Percentiles rank a stretch among this genome's conserved stretches.
Conservation (phyloP, 2,329 filamentous ascomycete genomes). For the Fusarium sp. region DNA sequence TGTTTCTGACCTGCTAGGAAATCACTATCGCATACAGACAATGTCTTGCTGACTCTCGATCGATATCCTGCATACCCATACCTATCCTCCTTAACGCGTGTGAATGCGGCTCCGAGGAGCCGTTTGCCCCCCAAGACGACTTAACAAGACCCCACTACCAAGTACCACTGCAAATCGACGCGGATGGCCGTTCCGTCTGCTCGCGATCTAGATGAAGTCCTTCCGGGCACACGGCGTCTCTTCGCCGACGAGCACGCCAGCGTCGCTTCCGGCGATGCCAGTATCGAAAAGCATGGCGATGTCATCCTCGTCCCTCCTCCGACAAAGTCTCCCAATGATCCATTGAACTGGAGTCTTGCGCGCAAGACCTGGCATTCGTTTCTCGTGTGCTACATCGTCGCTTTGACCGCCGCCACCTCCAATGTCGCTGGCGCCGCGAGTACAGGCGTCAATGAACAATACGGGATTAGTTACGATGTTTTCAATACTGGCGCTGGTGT, state of each 20-base stretch:
- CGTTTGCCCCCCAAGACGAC: slow-evolving; percentile 22
- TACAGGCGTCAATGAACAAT: slow-evolving; percentile 58
- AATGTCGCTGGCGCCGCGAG: slow-evolving; percentile 64
- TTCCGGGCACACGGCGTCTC: slow-evolving; percentile 45
- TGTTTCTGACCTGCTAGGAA: background rate
- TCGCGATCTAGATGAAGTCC: slow-evolving; percentile 37
- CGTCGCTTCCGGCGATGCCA: slow-evolving; percentile 32
- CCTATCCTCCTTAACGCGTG: slow-evolving; percentile 33
- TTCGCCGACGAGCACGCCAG: slow-evolving; percentile 43
- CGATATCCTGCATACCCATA: slow-evolving; percentile 22
- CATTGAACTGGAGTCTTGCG: slow-evolving; percentile 59
- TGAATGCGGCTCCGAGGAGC: slow-evolving; percentile 37
- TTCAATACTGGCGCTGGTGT: slow-evolving; percentile 68
- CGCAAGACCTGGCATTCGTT: slow-evolving; percentile 62
- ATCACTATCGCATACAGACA: slow-evolving; percentile 1
- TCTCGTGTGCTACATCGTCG: slow-evolving; percentile 63
- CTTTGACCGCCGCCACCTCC: slow-evolving; percentile 63
- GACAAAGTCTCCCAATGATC: slow-evolving; percentile 61
- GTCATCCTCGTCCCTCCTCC: slow-evolving; percentile 64
- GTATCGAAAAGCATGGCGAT: slow-evolving; percentile 49
- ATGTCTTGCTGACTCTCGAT: slow-evolving; percentile 36
- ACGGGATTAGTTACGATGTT: slow-evolving; percentile 60
- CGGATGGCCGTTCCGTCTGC: slow-evolving; percentile 35
- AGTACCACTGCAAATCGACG: background rate
- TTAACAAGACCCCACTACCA: slow-evolving; percentile 1